Base-by-base conservation (phyloP, 148 eudicot species). In the Diospyros kaki region DNA sequence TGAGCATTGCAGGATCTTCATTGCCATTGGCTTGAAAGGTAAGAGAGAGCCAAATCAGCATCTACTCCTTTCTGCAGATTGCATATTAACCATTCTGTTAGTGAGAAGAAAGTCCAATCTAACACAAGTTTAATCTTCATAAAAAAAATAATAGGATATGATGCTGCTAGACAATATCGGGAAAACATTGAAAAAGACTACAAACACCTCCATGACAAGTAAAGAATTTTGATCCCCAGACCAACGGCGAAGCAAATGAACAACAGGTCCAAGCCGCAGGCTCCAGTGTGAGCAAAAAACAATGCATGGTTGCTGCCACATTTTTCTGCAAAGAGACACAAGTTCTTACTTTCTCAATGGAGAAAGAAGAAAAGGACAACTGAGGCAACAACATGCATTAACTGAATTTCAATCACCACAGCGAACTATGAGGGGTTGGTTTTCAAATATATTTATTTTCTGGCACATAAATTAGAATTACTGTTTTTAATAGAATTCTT, bases 231-330 rank as follows among this genome's bases (percentile, higher is more conserved):
- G 86, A 81, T 94, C 88, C 50, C 72, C 76, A 74, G 78, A 79
- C 98, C 98, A 94, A 13, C 92, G 92, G n/a, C 82, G 86, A 82
- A 94, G 97, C 52, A 94, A 84, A 83, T 92, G 97, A 78, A 89
- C 88, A 81, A 76, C 90, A 75, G 98, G 90, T 63, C 98, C 98
- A 75, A 87, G 86, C 61, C 98, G 87, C 69, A 94, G 83, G 81
- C 91, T 94, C 97, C 97, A 92, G 81, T 94, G 97, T 60, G 97
- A 87, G 81, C 94, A 87, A 69, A 94, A 84, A 51, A 92, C 94
- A 69, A 94, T 86, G 85, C 98, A 94, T 9, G 98, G 97, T 80
- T 94, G 97, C 88, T 84, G 88, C 98, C 98, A 94, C 68, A 66
- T 74, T 78, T 73, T 84, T 67, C 98, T 92, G 76, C 45, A 41